These are phyloP conservation scores for Lathyrus tuberosus DNA, from an alignment of 306 rosid genomes.

Conservation along the genomic window DNA sequence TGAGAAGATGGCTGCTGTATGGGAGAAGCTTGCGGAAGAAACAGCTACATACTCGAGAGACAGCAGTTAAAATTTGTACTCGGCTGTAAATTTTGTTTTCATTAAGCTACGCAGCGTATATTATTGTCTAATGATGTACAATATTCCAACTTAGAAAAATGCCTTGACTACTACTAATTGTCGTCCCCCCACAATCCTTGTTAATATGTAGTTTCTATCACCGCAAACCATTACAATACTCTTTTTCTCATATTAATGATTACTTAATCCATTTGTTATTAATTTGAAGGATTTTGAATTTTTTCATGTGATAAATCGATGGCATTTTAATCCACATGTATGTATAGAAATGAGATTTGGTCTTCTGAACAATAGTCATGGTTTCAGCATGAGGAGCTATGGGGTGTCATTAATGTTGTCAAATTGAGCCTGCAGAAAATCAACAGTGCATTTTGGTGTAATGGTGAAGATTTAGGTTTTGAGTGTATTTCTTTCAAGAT, in stretches of 20 bases:
- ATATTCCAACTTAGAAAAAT: slow-evolving; percentile 12
- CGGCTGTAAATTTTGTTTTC: slow-evolving; percentile 52
- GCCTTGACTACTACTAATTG: neutral
- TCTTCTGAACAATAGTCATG: neutral
- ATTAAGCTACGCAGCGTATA: slow-evolving; percentile 13
- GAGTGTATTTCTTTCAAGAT: no score
- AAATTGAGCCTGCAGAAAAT: no score
- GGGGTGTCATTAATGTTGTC: neutral
- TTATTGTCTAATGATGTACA: neutral
- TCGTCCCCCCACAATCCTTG: neutral
- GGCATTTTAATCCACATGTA: neutral
- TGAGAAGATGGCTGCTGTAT: slow-evolving; percentile 77
- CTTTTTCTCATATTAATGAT: neutral
- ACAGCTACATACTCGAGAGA: slow-evolving; percentile 54
- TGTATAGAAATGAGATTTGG: no score
- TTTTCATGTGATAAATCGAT: neutral
- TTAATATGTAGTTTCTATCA: slow-evolving; percentile 14
- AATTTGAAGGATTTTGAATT: neutral
- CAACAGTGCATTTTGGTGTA: no score
- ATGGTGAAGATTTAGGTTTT: no score
- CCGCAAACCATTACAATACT: neutral
- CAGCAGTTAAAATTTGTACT: slow-evolving; percentile 49
- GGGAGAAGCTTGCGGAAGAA: slow-evolving; percentile 88
- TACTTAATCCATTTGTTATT: neutral
- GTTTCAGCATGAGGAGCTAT: neutral